These are phyloP conservation scores for Barnettozyma sucrosica DNA, from an alignment of 805 yeast species.

Conservation along the genomic window DNA sequence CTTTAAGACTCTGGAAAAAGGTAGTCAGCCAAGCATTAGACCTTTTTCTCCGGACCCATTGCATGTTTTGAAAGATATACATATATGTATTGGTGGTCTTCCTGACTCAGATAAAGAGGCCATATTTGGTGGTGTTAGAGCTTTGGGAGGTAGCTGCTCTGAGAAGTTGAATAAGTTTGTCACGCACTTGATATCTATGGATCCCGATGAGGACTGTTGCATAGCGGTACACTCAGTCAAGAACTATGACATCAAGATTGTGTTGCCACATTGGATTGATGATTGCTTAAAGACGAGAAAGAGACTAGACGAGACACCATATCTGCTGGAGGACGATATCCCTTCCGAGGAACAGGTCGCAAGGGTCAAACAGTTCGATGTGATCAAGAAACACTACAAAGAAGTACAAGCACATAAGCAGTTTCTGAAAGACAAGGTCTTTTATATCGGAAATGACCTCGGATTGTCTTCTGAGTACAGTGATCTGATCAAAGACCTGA, in stretches of 20 bases:
- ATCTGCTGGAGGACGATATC: slow-evolving; percentile 27
- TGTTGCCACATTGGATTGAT: slow-evolving; percentile 76
- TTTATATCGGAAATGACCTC: slow-evolving; percentile 53
- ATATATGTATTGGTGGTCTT: slow-evolving; percentile 54
- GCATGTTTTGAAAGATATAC: slow-evolving; percentile 55
- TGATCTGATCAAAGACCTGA: slow-evolving; percentile 36
- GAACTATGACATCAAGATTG: slow-evolving; percentile 45
- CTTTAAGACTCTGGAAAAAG: slow-evolving; percentile 36
- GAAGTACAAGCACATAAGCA: slow-evolving; percentile 3
- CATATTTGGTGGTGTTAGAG: slow-evolving; percentile 57
- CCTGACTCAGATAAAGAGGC: slow-evolving; percentile 57
- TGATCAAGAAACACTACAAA: neutral
- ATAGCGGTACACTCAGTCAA: slow-evolving; percentile 42
- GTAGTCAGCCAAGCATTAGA: slow-evolving; percentile 43
- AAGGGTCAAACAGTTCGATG: slow-evolving; percentile 9
- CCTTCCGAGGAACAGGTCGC: slow-evolving; percentile 6
- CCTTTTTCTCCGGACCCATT: slow-evolving; percentile 69
- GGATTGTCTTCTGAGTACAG: slow-evolving; percentile 40
- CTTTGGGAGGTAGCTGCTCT: slow-evolving; percentile 72
- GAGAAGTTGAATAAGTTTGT: slow-evolving; percentile 60
- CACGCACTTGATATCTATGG: slow-evolving; percentile 68
- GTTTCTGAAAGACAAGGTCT: slow-evolving; percentile 38
- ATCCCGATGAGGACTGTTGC: slow-evolving; percentile 52
- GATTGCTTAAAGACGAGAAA: slow-evolving; percentile 53
- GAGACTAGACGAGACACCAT: slow-evolving; percentile 47